phyloP scores from a whole-genome alignment of 176 grass and related monocot genomes.

The Aegilops umbellulata region DNA sequence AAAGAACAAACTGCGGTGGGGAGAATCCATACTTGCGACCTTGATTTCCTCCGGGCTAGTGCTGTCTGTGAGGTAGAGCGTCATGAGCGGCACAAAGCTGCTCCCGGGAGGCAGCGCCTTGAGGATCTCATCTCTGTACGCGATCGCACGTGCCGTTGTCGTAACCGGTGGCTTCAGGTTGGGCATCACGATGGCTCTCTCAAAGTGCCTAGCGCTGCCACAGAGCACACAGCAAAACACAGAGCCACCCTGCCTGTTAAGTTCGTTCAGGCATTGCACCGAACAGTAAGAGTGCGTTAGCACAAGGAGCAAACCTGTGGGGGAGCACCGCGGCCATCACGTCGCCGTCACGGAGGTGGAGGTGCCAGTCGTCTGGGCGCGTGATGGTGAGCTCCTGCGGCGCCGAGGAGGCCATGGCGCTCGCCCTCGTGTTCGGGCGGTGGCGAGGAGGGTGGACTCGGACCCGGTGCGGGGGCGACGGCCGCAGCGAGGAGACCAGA shows the following conservation, averaged over 20 bases:
- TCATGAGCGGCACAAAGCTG: constrained; percentile 77
- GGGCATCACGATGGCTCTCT: constrained; percentile 91
- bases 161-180: constrained; percentile 92
- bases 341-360: constrained; percentile 77
- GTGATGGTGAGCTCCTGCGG: constrained; percentile 50
- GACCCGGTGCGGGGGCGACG: neutral
- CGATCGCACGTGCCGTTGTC: constrained; percentile 59
- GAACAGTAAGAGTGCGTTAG: constrained; percentile 4
- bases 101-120: constrained; percentile 45
- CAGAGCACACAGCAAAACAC: neutral
- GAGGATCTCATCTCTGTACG: constrained; percentile 69
- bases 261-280: constrained; percentile 22
- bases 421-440: neutral
- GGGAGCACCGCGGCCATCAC: constrained; percentile 67
- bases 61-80: constrained; percentile 84
- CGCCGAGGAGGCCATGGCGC: constrained; percentile 23
- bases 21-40: constrained; percentile 52
- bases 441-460: neutral
- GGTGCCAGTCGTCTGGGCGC: constrained; percentile 91
- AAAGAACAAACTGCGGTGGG: neutral
- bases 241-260: neutral
- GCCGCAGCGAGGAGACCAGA: neutral
- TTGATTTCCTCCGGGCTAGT: constrained; percentile 81
- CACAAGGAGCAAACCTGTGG: constrained; percentile 53
- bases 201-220: constrained; percentile 73